Evolutionary conservation across 768 basidiomycete genomes (phyloP).

Genomic region (Amanita subjunquillea): DNA sequence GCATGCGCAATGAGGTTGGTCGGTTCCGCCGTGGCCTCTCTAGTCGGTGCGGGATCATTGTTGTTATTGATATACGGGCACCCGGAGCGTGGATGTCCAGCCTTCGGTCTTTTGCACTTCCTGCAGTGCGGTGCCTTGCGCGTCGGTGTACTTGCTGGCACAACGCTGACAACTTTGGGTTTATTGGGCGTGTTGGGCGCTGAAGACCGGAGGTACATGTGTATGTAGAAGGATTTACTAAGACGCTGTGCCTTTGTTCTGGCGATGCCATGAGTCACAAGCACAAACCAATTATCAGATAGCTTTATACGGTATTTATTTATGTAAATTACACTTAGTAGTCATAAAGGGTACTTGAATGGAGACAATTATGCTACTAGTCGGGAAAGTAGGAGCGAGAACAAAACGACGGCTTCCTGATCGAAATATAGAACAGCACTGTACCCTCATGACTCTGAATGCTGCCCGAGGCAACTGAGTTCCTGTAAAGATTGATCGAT

Average conservation of each 20-base stretch:
- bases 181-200: constrained; percentile 14
- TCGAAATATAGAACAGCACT: not conserved
- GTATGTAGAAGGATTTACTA: constrained; percentile 5
- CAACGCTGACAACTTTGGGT: constrained; percentile 1
- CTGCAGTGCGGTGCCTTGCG: constrained; percentile 45
- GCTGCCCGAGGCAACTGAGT: constrained; percentile 10
- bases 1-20: constrained; percentile 23
- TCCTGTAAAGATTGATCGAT: constrained; percentile 30
- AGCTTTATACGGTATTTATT: constrained; percentile 4
- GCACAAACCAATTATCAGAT: not conserved
- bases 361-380: not conserved
- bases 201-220: constrained; percentile 13
- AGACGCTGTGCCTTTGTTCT: not conserved
- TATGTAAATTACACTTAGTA: constrained; percentile 3
- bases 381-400: not conserved
- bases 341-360: constrained; percentile 1
- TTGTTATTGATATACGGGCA: constrained; percentile 38
- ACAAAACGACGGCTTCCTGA: not conserved
- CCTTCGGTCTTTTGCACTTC: constrained; percentile 42
- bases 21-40: not conserved
- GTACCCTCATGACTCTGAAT: not conserved
- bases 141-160: constrained; percentile 21
- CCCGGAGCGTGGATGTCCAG: constrained; percentile 54
- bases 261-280: not conserved
- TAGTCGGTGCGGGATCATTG: constrained; percentile 3